These are phyloP conservation scores for Teunomyces panamensis DNA, from an alignment of 805 yeast species.

Conservation along the genomic window DNA sequence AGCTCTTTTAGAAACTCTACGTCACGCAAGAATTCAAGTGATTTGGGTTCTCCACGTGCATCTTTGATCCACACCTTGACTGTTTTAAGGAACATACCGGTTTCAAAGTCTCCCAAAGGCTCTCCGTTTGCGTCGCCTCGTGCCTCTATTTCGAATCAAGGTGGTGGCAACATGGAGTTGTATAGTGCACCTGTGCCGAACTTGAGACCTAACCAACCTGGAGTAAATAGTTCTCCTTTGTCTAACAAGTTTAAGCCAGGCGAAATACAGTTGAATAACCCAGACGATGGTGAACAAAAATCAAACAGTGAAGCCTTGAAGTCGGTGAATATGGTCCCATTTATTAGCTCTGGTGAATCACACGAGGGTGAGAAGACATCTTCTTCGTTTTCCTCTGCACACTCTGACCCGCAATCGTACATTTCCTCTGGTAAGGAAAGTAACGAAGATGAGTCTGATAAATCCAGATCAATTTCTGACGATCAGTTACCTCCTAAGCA, in stretches of 20 bases:
- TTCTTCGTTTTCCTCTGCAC: constrained; percentile 7
- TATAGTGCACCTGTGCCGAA: constrained; percentile 16
- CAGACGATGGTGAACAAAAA: not conserved
- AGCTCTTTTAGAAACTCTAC: constrained; percentile 28
- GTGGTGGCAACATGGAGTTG: constrained; percentile 13
- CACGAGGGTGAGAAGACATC: constrained; percentile 5
- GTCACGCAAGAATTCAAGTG: constrained; percentile 37
- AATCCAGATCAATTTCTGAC: not conserved
- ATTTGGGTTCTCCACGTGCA: constrained; percentile 37
- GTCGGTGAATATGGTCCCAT: not conserved
- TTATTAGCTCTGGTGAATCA: constrained; percentile 1
- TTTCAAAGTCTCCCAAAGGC: constrained; percentile 32
- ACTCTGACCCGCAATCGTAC: constrained; percentile 5
- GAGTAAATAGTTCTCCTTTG: not conserved
- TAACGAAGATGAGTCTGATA: constrained; percentile 5
- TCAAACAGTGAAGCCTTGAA: not conserved
- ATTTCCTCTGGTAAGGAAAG: constrained; percentile 7
- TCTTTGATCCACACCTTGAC: constrained; percentile 41
- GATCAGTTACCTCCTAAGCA: not conserved
- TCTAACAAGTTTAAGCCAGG: not conserved
- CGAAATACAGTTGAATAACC: not conserved
- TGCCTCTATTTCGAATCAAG: constrained; percentile 43
- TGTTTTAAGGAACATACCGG: constrained; percentile 36
- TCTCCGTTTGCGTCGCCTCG: constrained; percentile 48
- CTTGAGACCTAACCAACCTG: constrained; percentile 13